These are phyloP conservation scores for Backusella liffmaniae DNA, from an alignment of 192 early-diverging fungal genomes.

Conservation along the genomic window DNA sequence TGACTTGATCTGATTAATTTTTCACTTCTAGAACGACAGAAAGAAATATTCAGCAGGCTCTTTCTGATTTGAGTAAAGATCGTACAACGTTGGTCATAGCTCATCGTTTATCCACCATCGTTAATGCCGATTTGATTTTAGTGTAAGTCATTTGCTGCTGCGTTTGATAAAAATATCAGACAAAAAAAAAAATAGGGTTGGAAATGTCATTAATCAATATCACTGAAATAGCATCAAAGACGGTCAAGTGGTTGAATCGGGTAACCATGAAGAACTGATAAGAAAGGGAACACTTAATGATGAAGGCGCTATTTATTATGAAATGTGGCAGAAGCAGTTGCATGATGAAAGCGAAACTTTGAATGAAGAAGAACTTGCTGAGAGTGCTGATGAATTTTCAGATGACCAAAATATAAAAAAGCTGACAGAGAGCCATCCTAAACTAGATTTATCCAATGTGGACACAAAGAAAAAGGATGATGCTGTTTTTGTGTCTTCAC, in stretches of 20 bases:
- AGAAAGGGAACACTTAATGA: constrained; percentile 34
- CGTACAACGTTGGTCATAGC: constrained; percentile 88
- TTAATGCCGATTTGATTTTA: constrained; percentile 83
- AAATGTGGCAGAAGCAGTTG: constrained; percentile 93
- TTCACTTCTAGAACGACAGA: constrained; percentile 43
- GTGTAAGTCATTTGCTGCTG: constrained; percentile 39
- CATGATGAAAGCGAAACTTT: constrained; percentile 49
- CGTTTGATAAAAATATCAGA: not conserved
- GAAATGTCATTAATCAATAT: not conserved
- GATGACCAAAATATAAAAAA: not conserved
- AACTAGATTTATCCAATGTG: not conserved
- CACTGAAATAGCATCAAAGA: constrained; percentile 57
- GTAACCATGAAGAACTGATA: constrained; percentile 79
- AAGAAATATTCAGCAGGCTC: constrained; percentile 81
- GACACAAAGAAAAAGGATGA: not conserved
- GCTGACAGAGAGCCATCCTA: not conserved
- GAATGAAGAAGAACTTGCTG: not conserved
- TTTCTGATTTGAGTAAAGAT: constrained; percentile 71
- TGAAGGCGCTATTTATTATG: constrained; percentile 72
- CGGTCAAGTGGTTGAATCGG: constrained; percentile 78
- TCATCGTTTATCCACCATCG: constrained; percentile 82
- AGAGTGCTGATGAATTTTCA: not conserved
- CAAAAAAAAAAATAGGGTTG: not conserved
- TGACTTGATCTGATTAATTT: constrained; percentile 38
- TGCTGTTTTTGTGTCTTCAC: not conserved